These are phyloP conservation scores for Leccinum griseonigrum DNA, from an alignment of 1,284 basidiomycete species.

Conservation along the genomic window DNA sequence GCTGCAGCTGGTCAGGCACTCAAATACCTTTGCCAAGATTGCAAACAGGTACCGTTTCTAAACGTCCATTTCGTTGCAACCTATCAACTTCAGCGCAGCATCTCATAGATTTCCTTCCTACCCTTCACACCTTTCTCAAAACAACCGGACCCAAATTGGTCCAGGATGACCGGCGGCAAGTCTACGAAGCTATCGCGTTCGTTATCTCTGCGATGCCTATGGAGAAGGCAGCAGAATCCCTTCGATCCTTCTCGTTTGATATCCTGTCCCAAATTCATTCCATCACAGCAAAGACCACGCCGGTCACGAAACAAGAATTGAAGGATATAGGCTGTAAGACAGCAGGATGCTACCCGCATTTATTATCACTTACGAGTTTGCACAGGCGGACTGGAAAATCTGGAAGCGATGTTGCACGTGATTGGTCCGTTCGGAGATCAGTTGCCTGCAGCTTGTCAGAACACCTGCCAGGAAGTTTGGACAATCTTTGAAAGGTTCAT, in stretches of 20 bases:
- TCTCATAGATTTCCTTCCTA: constrained; percentile 88
- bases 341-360: background rate
- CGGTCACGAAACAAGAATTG: constrained; percentile 62
- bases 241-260: constrained; percentile 82
- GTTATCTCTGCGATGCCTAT: constrained; percentile 93
- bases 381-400: constrained; percentile 80
- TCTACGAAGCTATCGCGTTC: constrained; percentile 94
- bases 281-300: constrained; percentile 46
- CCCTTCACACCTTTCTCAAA: constrained; percentile 86
- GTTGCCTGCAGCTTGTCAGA: constrained; percentile 77
- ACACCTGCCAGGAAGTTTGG: constrained; percentile 83
- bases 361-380: constrained; percentile 1
- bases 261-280: constrained; percentile 71
- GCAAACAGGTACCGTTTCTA: constrained; percentile 61
- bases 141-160: constrained; percentile 75
- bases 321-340: constrained; percentile 61
- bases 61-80: background rate
- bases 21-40: constrained; percentile 97
- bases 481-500: constrained; percentile 81
- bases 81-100: constrained; percentile 50
- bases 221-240: constrained; percentile 78
- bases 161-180: constrained; percentile 87
- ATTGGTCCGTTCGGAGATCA: constrained; percentile 80
- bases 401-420: constrained; percentile 84
- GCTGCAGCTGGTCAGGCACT: constrained; percentile 96